phyloP scores from a whole-genome alignment of 768 basidiomycete genomes.

The Trametes villosa region DNA sequence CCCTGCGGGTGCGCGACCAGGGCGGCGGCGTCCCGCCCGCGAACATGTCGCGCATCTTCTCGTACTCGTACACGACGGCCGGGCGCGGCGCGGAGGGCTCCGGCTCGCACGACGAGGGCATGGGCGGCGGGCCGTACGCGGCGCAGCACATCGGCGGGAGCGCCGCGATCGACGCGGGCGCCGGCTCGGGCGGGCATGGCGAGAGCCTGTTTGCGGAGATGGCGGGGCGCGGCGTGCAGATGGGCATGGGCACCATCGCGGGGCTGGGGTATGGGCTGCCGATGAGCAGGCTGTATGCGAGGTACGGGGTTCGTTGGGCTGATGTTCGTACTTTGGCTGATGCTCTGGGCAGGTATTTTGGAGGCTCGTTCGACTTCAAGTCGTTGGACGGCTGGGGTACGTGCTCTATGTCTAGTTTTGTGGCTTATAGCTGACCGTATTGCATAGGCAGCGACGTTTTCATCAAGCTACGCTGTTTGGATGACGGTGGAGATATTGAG shows the following conservation, averaged over 20 bases:
- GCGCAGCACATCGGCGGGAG: slow-evolving; percentile 78
- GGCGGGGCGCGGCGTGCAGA: slow-evolving; percentile 74
- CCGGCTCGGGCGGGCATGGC: slow-evolving; percentile 33
- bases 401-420: slow-evolving; percentile 23
- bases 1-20: slow-evolving; percentile 81
- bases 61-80: slow-evolving; percentile 91
- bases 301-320: slow-evolving; percentile 34
- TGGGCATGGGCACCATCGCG: slow-evolving; percentile 87
- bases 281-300: slow-evolving; percentile 77
- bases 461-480: slow-evolving; percentile 56
- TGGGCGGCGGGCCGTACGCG: slow-evolving; percentile 73
- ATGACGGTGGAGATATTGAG: slow-evolving; percentile 54
- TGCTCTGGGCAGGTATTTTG: slow-evolving; percentile 67
- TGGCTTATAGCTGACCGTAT: slow-evolving; percentile 4
- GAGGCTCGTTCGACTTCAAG: slow-evolving; percentile 81
- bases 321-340: slow-evolving; percentile 27
- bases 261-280: slow-evolving; percentile 87
- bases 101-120: slow-evolving; percentile 42
- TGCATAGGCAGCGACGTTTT: slow-evolving; percentile 54
- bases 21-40: slow-evolving; percentile 82
- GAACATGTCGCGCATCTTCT: slow-evolving; percentile 82
- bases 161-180: slow-evolving; percentile 53
- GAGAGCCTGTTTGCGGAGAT: slow-evolving; percentile 77
- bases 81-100: slow-evolving; percentile 47
- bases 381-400: slow-evolving; percentile 85